Percentiles rank a stretch among this genome's conserved stretches.
phyloP scores from a whole-genome alignment of 1,284 basidiomycete genomes.

The Tylopilus orsonianus region DNA sequence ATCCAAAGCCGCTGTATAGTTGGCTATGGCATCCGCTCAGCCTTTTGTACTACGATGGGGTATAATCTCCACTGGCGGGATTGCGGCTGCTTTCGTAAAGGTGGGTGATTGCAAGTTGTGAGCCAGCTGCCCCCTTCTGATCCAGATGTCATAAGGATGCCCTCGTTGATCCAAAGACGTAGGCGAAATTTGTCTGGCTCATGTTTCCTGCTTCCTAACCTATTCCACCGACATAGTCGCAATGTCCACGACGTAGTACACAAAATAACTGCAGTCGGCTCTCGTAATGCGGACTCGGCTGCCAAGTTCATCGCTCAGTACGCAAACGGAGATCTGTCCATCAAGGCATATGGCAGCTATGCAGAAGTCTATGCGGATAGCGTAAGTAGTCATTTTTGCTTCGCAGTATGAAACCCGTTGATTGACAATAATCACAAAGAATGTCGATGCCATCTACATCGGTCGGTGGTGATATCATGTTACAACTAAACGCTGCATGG shows the following conservation, averaged over 20 bases:
- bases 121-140: slow-evolving; percentile 6
- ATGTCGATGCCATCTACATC: slow-evolving; percentile 81
- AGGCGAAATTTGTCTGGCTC: slow-evolving; percentile 11
- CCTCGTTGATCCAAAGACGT: slow-evolving; percentile 51
- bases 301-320: slow-evolving; percentile 64
- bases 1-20: background rate
- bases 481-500: background rate
- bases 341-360: slow-evolving; percentile 78
- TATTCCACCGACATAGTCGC: slow-evolving; percentile 51
- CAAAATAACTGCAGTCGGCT: slow-evolving; percentile 78
- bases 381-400: slow-evolving; percentile 37
- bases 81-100: slow-evolving; percentile 46
- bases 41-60: slow-evolving; percentile 52
- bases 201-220: background rate
- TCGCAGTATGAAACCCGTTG: background rate
- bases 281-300: slow-evolving; percentile 70
- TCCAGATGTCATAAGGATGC: slow-evolving; percentile 38
- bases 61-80: slow-evolving; percentile 54
- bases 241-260: slow-evolving; percentile 73
- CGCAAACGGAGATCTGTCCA: slow-evolving; percentile 47
- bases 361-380: slow-evolving; percentile 73
- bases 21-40: slow-evolving; percentile 23
- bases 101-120: slow-evolving; percentile 26
- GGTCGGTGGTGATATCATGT: slow-evolving; percentile 42
- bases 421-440: slow-evolving; percentile 40